These are phyloP conservation scores for Cucurbita maxima DNA, from an alignment of 306 rosid genomes.

Conservation along the genomic window DNA sequence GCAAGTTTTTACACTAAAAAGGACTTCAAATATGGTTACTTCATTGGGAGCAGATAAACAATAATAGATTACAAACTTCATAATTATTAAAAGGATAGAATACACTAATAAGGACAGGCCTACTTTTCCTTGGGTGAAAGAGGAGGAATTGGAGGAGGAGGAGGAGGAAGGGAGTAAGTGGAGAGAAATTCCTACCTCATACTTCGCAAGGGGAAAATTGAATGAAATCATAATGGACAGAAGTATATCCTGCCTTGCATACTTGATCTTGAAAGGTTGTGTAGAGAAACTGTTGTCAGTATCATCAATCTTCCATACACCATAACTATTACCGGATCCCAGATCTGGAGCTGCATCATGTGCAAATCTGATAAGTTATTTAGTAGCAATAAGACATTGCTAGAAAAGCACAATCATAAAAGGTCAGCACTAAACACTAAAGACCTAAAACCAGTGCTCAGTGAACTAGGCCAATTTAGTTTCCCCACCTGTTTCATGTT, in stretches of 20 bases:
- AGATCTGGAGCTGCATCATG: constrained; percentile 57
- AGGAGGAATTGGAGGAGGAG: background rate
- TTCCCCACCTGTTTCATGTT: background rate
- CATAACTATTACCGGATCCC: constrained; percentile 44
- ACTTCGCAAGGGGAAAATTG: constrained; percentile 34
- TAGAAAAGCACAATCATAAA: background rate
- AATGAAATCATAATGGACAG: constrained; percentile 74
- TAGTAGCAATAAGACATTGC: background rate
- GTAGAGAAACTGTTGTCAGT: constrained; percentile 85
- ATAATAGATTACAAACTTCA: background rate
- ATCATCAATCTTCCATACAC: constrained; percentile 83
- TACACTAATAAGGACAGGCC: background rate
- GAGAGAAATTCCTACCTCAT: constrained; percentile 42
- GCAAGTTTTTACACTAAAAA: background rate
- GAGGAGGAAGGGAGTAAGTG: background rate
- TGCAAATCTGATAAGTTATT: constrained; percentile 1
- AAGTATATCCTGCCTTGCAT: constrained; percentile 72
- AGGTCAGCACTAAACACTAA: background rate
- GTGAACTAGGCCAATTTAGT: background rate
- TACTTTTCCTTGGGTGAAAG: background rate
- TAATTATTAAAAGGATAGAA: background rate
- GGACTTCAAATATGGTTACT: background rate
- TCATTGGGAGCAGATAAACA: background rate
- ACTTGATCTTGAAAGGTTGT: constrained; percentile 76
- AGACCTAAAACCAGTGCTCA: background rate